Evolutionary conservation across 1,284 basidiomycete genomes (phyloP), one percentile per base, ranked within the genome.

Genomic region (Cerioporus squamosus): DNA sequence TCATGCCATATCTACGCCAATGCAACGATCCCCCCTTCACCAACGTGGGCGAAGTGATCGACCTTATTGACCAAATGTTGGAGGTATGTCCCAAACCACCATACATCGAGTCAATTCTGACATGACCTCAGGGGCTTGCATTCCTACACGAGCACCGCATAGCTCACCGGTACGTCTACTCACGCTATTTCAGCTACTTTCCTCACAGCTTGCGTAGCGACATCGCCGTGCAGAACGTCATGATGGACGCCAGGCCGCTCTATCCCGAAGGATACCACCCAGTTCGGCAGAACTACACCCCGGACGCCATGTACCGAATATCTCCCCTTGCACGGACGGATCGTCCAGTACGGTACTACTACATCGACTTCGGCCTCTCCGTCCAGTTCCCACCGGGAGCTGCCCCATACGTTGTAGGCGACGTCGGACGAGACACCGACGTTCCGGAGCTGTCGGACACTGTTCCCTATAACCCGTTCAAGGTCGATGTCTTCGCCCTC

Each of bases 361-460:
- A 70, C 53, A 70, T 70, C 38, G 71, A 73, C 53, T 74, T 72
- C 29, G 70, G 68, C 0, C 59, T 74, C 1, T 70, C 71, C 0
- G 38, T 51, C 2, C 45, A 40, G 1, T 68, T 67, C 44, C 10
- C 33, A 0, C 33, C 29, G 0, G 66, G 61, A 0, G 23, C 55
- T 0, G 48, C 65, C 5, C 39, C 59, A 7, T 42, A 49, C 10
- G 66, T 57, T 0, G 10, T 63, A 8, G 64, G 64, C 0, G 52
- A 49, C 0, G 44, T 59, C 5, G 71, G 72, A 0, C 50, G 67
- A n/a, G 69, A 71, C 43, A 54, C 56, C 20, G 59, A 68, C 0
- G 67, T 68, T 0, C 72, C 73, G 0, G 73, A 75, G 40, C 57
- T 74, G 0, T 71, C 68, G 0, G 38, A 52, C 2, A 40, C 38